These are phyloP conservation scores for Trichoderma sp. DNA, from an alignment of 2,329 filamentous ascomycete genomes.

Conservation along the genomic window DNA sequence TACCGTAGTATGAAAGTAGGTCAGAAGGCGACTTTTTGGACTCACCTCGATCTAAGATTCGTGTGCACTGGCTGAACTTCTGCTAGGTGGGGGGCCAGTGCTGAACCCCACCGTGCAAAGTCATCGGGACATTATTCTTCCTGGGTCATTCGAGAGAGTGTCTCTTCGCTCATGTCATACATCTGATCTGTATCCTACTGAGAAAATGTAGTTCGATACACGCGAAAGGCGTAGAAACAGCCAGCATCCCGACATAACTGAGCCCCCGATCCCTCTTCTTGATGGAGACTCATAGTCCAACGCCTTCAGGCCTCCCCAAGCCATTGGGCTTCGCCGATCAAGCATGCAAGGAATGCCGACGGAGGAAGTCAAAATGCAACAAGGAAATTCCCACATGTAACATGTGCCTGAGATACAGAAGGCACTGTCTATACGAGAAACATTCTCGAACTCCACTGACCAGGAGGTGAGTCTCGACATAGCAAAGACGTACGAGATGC, in stretches of 20 bases:
- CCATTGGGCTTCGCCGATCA: conserved; percentile 35
- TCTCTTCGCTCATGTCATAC: background rate
- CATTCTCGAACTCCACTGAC: conserved; percentile 52
- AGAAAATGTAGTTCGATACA: background rate
- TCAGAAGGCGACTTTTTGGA: no score
- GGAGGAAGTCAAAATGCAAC: conserved; percentile 46
- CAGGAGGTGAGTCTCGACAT: conserved; percentile 41
- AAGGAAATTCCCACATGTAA: conserved; percentile 44
- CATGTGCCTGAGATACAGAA: conserved; percentile 47
- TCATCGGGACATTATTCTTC: conserved; percentile 14
- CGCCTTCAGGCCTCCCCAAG: background rate
- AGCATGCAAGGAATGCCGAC: conserved; percentile 46
- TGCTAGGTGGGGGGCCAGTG: background rate
- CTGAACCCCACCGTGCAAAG: background rate
- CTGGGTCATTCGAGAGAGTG: background rate
- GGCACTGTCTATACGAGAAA: conserved; percentile 53
- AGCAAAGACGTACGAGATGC: background rate
- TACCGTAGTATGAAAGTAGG: no score
- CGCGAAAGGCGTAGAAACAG: background rate
- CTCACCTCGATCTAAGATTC: background rate
- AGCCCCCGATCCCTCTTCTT: background rate
- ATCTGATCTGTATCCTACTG: no score
- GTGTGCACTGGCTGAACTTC: background rate
- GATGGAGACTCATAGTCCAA: conserved; percentile 2
- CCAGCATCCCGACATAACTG: background rate